Evolutionary conservation across 768 basidiomycete genomes (phyloP).

Genomic region (Leucocoprinus birnbaumii): DNA sequence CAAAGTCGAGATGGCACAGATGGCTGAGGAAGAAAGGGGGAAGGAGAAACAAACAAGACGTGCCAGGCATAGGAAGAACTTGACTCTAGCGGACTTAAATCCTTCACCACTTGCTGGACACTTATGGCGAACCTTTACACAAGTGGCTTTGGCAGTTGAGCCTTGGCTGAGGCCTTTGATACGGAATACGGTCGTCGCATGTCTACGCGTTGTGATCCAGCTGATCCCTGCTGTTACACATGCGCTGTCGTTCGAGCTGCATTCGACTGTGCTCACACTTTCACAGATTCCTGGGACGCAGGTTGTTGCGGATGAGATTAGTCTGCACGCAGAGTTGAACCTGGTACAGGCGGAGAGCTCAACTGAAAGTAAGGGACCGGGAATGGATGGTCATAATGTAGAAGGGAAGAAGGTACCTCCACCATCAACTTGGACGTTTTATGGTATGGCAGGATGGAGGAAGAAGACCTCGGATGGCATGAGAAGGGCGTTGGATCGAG

Average conservation of each 20-base stretch:
- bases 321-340: conserved; percentile 50
- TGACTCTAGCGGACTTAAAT: conserved; percentile 46
- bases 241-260: conserved; percentile 65
- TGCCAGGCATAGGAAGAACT: conserved; percentile 31
- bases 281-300: conserved; percentile 48
- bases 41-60: conserved; percentile 17
- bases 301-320: conserved; percentile 47
- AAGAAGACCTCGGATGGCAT: conserved; percentile 58
- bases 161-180: conserved; percentile 61
- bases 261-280: conserved; percentile 49
- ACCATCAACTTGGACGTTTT: conserved; percentile 24
- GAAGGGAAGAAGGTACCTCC: conserved; percentile 1
- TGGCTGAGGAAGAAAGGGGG: conserved; percentile 19
- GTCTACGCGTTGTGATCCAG: conserved; percentile 56
- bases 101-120: conserved; percentile 41
- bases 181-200: conserved; percentile 50
- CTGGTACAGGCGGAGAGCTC: conserved; percentile 48
- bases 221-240: conserved; percentile 69
- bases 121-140: conserved; percentile 35
- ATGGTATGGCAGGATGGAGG: conserved; percentile 64
- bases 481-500: conserved; percentile 63
- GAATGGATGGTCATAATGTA: not conserved
- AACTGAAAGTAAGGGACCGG: not conserved
- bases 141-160: conserved; percentile 45
- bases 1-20: conserved; percentile 47